Conservation (phyloP, 2,329 filamentous ascomycete genomes). For the Diaporthe batatas region DNA sequence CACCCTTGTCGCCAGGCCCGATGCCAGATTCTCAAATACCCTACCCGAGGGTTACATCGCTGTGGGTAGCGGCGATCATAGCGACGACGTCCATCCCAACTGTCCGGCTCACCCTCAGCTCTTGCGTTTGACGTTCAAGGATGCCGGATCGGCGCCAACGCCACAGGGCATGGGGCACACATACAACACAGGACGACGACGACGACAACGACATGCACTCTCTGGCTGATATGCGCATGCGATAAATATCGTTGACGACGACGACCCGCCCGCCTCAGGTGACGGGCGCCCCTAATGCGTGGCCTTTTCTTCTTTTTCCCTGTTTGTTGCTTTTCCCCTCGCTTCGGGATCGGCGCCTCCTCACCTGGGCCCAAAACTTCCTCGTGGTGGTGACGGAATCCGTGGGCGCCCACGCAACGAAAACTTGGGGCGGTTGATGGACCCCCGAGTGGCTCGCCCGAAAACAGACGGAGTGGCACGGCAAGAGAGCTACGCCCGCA, state of each 20-base stretch:
- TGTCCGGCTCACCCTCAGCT: conserved; percentile 35
- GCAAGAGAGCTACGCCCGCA: neutral
- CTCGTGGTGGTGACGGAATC: neutral
- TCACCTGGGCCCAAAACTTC: neutral
- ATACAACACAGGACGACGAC: conserved; percentile 21
- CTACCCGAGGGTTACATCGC: conserved; percentile 35
- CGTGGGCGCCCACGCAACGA: neutral
- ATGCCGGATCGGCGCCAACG: conserved; percentile 12
- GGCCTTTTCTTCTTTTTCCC: too few species aligned
- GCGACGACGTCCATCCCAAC: conserved; percentile 37
- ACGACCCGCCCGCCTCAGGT: neutral
- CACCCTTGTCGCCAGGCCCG: conserved; percentile 23
- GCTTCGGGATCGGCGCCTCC: neutral
- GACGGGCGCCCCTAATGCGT: conserved; percentile 16
- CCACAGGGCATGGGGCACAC: neutral
- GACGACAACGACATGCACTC: too few species aligned
- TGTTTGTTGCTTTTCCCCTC: conserved; percentile 9
- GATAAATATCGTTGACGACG: neutral
- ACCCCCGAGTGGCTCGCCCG: neutral
- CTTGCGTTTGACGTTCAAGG: conserved; percentile 35
- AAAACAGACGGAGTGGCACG: conserved; percentile 16
- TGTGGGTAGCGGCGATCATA: conserved; percentile 37
- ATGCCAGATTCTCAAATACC: conserved; percentile 29
- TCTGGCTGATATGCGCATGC: neutral
- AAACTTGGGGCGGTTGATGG: neutral